Evolutionary conservation across 495 filamentous ascomycete species (phyloP), one percentile per base, ranked within the genome.

Genomic region (Aspergillus kassunensis): DNA sequence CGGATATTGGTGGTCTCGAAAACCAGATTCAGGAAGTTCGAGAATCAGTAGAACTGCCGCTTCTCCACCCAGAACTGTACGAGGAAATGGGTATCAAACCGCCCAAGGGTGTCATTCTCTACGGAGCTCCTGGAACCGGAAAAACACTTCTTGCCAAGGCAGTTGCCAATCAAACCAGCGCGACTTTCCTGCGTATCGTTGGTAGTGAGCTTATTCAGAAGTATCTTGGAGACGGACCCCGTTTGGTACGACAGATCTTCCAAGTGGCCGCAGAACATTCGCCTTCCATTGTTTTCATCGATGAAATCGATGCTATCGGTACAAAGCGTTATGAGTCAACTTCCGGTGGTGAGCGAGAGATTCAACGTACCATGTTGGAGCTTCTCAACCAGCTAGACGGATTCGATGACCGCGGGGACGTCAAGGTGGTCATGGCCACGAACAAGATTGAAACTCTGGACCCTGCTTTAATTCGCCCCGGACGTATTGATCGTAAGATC

Each of bases 71-170:
- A 0, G 93, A 99, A 72, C 77, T 99, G 12, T 99, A 99, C 69
- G 93, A 99, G 71, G 93, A 99, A 74, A 99, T 99, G 93, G 93
- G 93, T 64, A 97, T 99, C 79, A 99, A 97, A 71, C 92, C 93
- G 21, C 93, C 93, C 29, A 99, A 99, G 79, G 93, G 93, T 78
- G 93, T 99, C 53, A 99, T 99, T 62, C 87, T 99, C 29, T 99
- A 99, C 71, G 93, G 93, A 72, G 90, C 89, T 4, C 93, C 93
- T 0, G 93, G 93, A 69, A 99, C 93, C 15, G 93, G 93, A 64
- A 99, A 99, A 75, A 99, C 93, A 2, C 76, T 99, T 7, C 80
- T 99, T 39, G 93, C 93, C 49, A 99, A 99, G 74, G 93, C 93
- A 11, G 93, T 99, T 43, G 93, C 93, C 51, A 99, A 99, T 69